These are phyloP conservation scores for Oidium heveae DNA, from an alignment of 2,329 filamentous ascomycete genomes.

Conservation along the genomic window DNA sequence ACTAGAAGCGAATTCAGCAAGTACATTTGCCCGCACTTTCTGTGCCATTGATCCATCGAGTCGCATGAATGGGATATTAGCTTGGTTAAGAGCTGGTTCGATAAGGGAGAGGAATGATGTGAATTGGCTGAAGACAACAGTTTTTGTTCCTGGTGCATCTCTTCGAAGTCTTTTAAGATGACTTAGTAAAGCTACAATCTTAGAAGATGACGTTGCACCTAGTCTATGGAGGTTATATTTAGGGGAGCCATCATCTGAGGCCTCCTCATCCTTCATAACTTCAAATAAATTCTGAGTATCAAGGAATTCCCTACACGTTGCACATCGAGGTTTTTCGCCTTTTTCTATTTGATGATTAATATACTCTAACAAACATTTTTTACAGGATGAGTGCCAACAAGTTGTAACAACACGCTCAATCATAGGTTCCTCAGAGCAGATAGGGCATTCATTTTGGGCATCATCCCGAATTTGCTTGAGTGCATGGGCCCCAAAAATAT, in stretches of 20 bases:
- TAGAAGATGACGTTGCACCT: constrained; percentile 52
- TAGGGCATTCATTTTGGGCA: constrained; percentile 68
- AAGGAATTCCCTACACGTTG: constrained; percentile 68
- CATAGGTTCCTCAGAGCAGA: constrained; percentile 92
- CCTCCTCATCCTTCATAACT: constrained; percentile 55
- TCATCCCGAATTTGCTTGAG: constrained; percentile 81
- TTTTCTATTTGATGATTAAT: constrained; percentile 69
- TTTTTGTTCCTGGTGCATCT: constrained; percentile 47
- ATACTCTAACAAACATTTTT: constrained; percentile 71
- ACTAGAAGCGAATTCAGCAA: constrained; percentile 42
- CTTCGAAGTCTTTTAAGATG: constrained; percentile 46
- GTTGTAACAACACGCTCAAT: constrained; percentile 79
- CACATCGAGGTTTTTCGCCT: constrained; percentile 54
- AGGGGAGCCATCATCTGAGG: constrained; percentile 18
- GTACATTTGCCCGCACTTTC: constrained; percentile 53
- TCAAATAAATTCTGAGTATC: constrained; percentile 74
- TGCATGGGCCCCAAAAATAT: constrained; percentile 61
- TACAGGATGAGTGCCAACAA: constrained; percentile 95
- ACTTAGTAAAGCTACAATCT: constrained; percentile 55
- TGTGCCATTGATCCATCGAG: constrained; percentile 82
- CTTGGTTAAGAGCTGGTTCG: constrained; percentile 47
- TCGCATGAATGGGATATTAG: constrained; percentile 56
- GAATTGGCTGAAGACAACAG: constrained; percentile 90
- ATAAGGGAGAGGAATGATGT: constrained; percentile 89
- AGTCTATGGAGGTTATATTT: constrained; percentile 35